These are phyloP conservation scores for Globisporangium sylvaticum DNA, from an alignment of 352 stramenopile species.

Conservation along the genomic window DNA sequence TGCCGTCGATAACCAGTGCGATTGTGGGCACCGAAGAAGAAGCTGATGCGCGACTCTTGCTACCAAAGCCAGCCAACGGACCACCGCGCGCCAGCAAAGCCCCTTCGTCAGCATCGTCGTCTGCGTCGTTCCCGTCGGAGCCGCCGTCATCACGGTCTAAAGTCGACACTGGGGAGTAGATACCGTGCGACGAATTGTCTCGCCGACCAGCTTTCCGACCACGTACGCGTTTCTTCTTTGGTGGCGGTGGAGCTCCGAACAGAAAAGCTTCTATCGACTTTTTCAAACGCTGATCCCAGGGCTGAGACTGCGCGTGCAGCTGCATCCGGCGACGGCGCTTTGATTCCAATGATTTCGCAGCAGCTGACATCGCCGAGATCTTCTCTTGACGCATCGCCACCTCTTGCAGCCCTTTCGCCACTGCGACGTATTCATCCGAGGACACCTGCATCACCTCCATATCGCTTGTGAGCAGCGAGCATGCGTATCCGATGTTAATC, in stretches of 20 bases:
- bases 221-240: slow-evolving; percentile 12
- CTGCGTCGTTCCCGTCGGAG: background rate
- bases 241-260: background rate
- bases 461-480: slow-evolving; percentile 69
- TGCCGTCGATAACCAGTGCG: slow-evolving; percentile 93
- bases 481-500: slow-evolving; percentile 94
- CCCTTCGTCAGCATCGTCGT: slow-evolving; percentile 5
- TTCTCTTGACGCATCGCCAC: slow-evolving; percentile 29
- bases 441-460: slow-evolving; percentile 76
- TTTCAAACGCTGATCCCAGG: slow-evolving; percentile 8
- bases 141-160: slow-evolving; percentile 9
- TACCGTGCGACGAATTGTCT: background rate
- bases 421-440: slow-evolving; percentile 59
- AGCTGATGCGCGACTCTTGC: too few relatives aligned
- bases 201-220: background rate
- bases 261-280: slow-evolving; percentile 10
- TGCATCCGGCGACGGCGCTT: slow-evolving; percentile 9
- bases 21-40: slow-evolving; percentile 15
- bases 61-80: background rate
- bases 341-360: background rate
- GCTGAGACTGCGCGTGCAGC: background rate
- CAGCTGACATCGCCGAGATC: slow-evolving; percentile 5
- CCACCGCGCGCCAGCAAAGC: slow-evolving; percentile 1
- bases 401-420: slow-evolving; percentile 44
- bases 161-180: slow-evolving; percentile 16